Evolutionary conservation across 2,329 filamentous ascomycete species (phyloP), one percentile per base, ranked within the genome.

Genomic region (Colletotrichum eleusines): DNA sequence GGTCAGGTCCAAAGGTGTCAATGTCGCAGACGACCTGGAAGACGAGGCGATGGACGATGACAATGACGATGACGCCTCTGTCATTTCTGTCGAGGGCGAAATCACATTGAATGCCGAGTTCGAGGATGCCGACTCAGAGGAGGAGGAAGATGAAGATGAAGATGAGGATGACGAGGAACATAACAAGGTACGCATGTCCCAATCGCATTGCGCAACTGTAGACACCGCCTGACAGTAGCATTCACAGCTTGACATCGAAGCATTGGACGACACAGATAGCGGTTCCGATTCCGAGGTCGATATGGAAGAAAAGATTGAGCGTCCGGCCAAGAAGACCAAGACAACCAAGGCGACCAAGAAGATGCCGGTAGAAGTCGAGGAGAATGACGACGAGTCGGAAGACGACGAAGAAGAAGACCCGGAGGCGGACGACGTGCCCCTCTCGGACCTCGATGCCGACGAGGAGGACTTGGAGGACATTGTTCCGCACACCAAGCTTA

Each of bases 401-500:
- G 86, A 86, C 0, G 88, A 89, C 0, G 89, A 89, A 0, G 89
- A 91, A 0, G 91, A 91, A 1, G 90, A 91, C 0, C 91, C 92
- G 28, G 92, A 94, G 5, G 93, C 95, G 54, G 94, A 96, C 74
- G 94, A 97, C 74, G 94, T 98, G 54, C 92, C 95, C 5, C 89
- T 97, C 74, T 97, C 94, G 40, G 95, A 98, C 76, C 90, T 96
- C 62, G 93, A 93, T 63, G 83, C 90, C 35, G 84, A 92, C 64
- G 94, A 93, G 26, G 92, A 93, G 73, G 94, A 97, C 76, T 92
- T 90, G 76, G 93, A 93, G 81, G 95, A 97, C 78, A 88, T 97
- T 50, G 90, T 97, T 72, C 94, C 94, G 20, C 93, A 97, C 83
- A 94, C 96, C 80, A 93, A 94, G 76, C 91, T 98, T 74, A 98